These are phyloP conservation scores for Sporisorium sorghi DNA, from an alignment of 1,284 basidiomycete genomes.

Conservation along the genomic window DNA sequence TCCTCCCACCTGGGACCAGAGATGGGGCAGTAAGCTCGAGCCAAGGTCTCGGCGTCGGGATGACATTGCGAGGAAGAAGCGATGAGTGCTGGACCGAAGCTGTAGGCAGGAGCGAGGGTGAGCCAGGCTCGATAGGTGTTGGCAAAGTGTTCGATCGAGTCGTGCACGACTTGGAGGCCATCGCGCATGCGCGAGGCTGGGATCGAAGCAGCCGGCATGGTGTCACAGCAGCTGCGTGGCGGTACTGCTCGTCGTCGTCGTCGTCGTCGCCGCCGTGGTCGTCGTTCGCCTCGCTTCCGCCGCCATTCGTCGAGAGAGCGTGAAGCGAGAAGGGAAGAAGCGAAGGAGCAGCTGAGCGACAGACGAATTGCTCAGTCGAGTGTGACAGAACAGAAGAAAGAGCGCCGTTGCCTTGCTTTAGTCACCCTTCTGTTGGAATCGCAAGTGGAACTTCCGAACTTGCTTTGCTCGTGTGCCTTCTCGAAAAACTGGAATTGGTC, in stretches of 20 bases:
- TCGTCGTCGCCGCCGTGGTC: background rate
- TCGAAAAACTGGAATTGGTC: too few species aligned
- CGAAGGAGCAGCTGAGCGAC: background rate
- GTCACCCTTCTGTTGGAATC: background rate
- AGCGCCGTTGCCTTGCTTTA: too few species aligned
- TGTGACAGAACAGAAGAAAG: too few species aligned
- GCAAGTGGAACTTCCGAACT: background rate
- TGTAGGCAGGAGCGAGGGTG: constrained; percentile 38
- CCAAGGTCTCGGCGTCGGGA: constrained; percentile 28
- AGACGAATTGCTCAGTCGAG: too few species aligned
- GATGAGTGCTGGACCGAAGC: constrained; percentile 29
- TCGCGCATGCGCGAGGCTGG: constrained; percentile 42
- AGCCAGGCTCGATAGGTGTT: constrained; percentile 34
- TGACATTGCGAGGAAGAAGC: background rate
- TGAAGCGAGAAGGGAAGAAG: background rate
- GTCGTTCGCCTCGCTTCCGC: background rate
- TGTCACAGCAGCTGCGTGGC: background rate
- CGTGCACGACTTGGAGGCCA: constrained; percentile 28
- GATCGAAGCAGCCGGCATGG: constrained; percentile 29
- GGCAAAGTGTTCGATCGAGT: constrained; percentile 36
- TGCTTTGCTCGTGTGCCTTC: constrained; percentile 2
- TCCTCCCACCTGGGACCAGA: constrained; percentile 44
- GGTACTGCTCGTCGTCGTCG: background rate
- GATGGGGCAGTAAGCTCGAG: constrained; percentile 39
- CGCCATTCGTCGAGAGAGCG: background rate